Evolutionary conservation across 768 basidiomycete genomes (phyloP).

Genomic region (Sarcodon sp.): DNA sequence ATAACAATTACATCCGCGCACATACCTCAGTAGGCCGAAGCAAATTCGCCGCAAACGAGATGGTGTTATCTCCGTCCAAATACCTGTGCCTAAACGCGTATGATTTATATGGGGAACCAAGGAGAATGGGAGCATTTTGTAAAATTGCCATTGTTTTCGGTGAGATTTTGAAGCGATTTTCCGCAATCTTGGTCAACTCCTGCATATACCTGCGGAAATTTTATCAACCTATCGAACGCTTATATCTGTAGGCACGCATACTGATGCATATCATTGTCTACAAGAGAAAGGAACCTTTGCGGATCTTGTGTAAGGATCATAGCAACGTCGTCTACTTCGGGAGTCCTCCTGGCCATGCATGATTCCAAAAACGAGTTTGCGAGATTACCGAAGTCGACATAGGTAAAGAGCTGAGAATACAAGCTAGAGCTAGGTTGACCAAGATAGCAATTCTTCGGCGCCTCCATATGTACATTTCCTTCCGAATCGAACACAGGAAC

Average conservation of each 20-base stretch:
- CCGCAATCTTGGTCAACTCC: slow-evolving; percentile 79
- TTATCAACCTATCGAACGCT: neutral
- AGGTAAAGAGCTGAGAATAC: slow-evolving; percentile 74
- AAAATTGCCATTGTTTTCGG: slow-evolving; percentile 44
- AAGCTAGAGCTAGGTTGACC: slow-evolving; percentile 19
- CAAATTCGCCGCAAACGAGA: slow-evolving; percentile 51
- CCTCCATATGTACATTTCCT: neutral
- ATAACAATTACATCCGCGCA: slow-evolving; percentile 54
- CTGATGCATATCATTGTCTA: slow-evolving; percentile 58
- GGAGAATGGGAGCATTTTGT: slow-evolving; percentile 57
- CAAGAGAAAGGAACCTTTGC: slow-evolving; percentile 52
- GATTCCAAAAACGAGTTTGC: slow-evolving; percentile 80
- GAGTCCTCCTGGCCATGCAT: slow-evolving; percentile 80
- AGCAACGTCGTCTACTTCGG: slow-evolving; percentile 74
- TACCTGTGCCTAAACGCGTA: slow-evolving; percentile 36
- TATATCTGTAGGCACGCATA: slow-evolving; percentile 19
- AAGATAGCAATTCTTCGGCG: slow-evolving; percentile 1
- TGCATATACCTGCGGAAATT: slow-evolving; percentile 48
- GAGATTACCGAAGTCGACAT: slow-evolving; percentile 74
- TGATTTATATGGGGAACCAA: slow-evolving; percentile 35
- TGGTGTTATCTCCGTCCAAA: slow-evolving; percentile 5
- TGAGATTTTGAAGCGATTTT: slow-evolving; percentile 45
- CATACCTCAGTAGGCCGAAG: slow-evolving; percentile 68
- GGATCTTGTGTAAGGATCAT: slow-evolving; percentile 59
- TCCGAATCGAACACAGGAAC: no score